Conservation (phyloP, 768 basidiomycete genomes). For the Candolleomyces efflorescens region DNA sequence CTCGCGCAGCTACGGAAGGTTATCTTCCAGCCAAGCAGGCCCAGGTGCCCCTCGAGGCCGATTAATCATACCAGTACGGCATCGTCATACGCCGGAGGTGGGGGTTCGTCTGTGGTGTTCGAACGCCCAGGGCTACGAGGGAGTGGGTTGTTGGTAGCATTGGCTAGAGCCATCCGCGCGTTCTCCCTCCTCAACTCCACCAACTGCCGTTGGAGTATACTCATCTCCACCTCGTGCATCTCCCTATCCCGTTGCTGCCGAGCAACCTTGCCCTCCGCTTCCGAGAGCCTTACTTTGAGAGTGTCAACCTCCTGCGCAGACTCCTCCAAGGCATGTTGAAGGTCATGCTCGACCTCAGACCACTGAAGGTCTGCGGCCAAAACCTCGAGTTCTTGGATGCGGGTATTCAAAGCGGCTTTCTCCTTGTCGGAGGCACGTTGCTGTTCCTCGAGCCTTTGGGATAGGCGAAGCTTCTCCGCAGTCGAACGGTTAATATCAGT, state of each 20-base stretch:
- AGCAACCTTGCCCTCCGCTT: background rate
- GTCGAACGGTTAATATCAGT: background rate
- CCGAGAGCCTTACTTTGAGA: background rate
- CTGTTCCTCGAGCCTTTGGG: background rate
- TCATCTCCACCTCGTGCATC: background rate
- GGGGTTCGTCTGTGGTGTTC: conserved; percentile 5
- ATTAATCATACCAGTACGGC: conserved; percentile 1
- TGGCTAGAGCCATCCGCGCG: conserved; percentile 13
- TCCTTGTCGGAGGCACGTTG: background rate
- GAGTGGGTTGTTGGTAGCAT: background rate
- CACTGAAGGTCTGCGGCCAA: background rate
- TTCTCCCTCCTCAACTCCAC: conserved; percentile 17
- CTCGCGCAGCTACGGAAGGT: too few relatives aligned
- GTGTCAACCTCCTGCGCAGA: background rate
- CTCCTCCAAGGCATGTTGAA: background rate
- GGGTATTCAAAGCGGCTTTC: background rate
- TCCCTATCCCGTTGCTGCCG: background rate
- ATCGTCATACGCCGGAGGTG: background rate
- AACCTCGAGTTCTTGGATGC: background rate
- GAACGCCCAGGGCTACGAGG: too few relatives aligned
- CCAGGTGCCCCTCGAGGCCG: too few relatives aligned
- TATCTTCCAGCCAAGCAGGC: too few relatives aligned
- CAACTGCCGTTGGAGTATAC: background rate
- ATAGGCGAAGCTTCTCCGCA: background rate
- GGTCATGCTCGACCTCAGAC: background rate